phyloP scores from a whole-genome alignment of 768 basidiomycete species.

The Gloeophyllum trabeum region DNA sequence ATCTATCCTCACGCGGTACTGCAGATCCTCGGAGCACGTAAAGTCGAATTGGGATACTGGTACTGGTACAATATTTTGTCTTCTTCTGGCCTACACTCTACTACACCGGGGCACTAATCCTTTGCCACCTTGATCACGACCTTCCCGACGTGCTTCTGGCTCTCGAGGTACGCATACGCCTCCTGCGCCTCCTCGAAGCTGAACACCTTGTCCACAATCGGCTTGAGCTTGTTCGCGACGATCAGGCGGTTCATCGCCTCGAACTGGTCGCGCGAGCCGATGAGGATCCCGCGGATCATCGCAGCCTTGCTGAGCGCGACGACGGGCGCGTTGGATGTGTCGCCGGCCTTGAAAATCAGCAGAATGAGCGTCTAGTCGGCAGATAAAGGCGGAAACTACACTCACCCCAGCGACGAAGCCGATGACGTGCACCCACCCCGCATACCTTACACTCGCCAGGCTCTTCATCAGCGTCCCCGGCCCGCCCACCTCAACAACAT shows the following conservation, averaged over 20 bases:
- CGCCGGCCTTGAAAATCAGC: slow-evolving; percentile 10
- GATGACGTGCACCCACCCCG: slow-evolving; percentile 37
- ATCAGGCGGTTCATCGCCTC: slow-evolving; percentile 41
- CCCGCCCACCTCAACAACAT: slow-evolving; percentile 43
- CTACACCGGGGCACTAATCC: neutral
- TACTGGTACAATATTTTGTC: neutral
- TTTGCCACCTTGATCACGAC: slow-evolving; percentile 36
- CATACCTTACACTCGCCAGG: slow-evolving; percentile 24
- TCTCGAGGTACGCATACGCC: slow-evolving; percentile 41
- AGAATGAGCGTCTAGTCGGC: slow-evolving; percentile 13
- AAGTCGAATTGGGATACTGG: too few species aligned
- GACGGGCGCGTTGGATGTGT: slow-evolving; percentile 5
- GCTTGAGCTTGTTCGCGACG: slow-evolving; percentile 29
- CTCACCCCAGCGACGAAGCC: slow-evolving; percentile 35
- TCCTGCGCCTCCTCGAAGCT: slow-evolving; percentile 37
- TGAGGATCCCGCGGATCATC: slow-evolving; percentile 36
- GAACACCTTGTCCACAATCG: slow-evolving; percentile 48
- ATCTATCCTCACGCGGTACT: too few species aligned
- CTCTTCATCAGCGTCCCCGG: slow-evolving; percentile 35
- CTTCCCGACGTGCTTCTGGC: slow-evolving; percentile 51
- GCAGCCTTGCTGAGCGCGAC: slow-evolving; percentile 27
- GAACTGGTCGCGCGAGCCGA: slow-evolving; percentile 54
- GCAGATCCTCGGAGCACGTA: too few species aligned
- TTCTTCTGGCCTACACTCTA: neutral
- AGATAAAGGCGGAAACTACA: neutral